phyloP scores from a whole-genome alignment of 1,284 basidiomycete species.

The Microbotryomycetes sp. region DNA sequence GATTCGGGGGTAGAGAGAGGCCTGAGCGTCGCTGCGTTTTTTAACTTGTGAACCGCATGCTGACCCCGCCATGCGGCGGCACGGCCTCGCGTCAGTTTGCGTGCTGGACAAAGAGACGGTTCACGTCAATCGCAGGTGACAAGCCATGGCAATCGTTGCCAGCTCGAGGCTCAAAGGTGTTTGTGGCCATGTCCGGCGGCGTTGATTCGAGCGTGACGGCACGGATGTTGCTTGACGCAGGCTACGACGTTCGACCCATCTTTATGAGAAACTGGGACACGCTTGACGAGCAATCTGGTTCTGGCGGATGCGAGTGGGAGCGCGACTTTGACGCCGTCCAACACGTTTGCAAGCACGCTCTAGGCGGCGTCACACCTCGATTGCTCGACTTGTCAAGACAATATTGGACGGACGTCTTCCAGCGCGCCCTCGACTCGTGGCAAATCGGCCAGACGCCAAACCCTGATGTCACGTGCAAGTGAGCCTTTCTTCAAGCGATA shows the following conservation, averaged over 20 bases:
- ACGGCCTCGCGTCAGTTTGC: not conserved
- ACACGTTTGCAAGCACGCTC: constrained; percentile 54
- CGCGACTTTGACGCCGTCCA: constrained; percentile 89
- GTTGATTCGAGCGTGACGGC: constrained; percentile 88
- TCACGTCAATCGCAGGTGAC: not conserved
- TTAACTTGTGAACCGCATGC: not conserved
- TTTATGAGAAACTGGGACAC: constrained; percentile 93
- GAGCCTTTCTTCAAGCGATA: constrained; percentile 16
- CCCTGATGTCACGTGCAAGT: constrained; percentile 90
- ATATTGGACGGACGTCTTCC: constrained; percentile 84
- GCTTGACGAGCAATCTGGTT: constrained; percentile 35
- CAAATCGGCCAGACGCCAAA: constrained; percentile 75
- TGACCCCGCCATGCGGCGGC: not conserved
- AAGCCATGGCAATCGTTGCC: constrained; percentile 1
- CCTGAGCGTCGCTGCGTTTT: not conserved
- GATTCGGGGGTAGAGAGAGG: too few relatives aligned
- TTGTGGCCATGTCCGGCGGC: constrained; percentile 90
- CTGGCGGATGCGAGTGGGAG: constrained; percentile 83
- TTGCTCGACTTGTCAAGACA: constrained; percentile 74
- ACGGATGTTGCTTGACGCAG: constrained; percentile 62
- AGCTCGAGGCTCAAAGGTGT: constrained; percentile 46
- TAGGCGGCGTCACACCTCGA: constrained; percentile 15
- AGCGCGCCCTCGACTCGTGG: constrained; percentile 71
- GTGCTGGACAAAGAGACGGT: not conserved
- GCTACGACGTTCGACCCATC: constrained; percentile 72